Evolutionary conservation across 192 early-diverging fungal genomes (phyloP), one percentile per base, ranked within the genome.

Genomic region (Rhizophagus prolifer): DNA sequence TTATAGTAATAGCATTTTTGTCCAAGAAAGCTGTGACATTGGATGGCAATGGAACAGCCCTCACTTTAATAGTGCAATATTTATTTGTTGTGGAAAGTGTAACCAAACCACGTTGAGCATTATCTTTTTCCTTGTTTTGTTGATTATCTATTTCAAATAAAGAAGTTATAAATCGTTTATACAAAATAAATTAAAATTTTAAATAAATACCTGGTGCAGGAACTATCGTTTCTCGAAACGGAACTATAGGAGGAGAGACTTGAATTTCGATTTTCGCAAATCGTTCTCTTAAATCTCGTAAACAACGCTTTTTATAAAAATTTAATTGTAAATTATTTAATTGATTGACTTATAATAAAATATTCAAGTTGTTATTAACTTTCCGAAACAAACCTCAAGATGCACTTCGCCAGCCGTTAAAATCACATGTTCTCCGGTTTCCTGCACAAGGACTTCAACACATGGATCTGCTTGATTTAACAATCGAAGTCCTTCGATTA

Each of bases 341-440:
- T 14, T 41, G 14, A 58, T 31, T 16, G 21, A 13, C 47, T 50
- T 50, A 50, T 54, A 6, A 54, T 21, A 19, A n/a, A 70, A n/a
- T 46, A 70, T 9, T 70, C 23, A 26, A 34, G 47, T 54, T 58
- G 28, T 5, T 4, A 1, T 10, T 46, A 47, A 50, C 13, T 21
- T 34, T 34, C 14, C 6, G 12, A 36, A 58, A 58, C 65, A 0
- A 54, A 91, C 89, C 84, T 98, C 96, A 73, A 98, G 82, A 85
- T 99, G 98, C 36, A 99, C 85, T 85, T 98, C 98, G 44, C 98
- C 98, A 12, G 98, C 95, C 9, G 96, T 94, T 44, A 97, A 85
- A 76, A 99, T 96, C 10, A 99, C 95, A 71, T 95, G 94, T 84
- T 99, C 98, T 12, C 98, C 98, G 0, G 96, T 97, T 59, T 96